A percentile compares a stretch with the other conserved stretches of the same genome.
Evolutionary conservation across 805 yeast genomes (phyloP).

Genomic region (Saccharomycopsis lassenensis): DNA sequence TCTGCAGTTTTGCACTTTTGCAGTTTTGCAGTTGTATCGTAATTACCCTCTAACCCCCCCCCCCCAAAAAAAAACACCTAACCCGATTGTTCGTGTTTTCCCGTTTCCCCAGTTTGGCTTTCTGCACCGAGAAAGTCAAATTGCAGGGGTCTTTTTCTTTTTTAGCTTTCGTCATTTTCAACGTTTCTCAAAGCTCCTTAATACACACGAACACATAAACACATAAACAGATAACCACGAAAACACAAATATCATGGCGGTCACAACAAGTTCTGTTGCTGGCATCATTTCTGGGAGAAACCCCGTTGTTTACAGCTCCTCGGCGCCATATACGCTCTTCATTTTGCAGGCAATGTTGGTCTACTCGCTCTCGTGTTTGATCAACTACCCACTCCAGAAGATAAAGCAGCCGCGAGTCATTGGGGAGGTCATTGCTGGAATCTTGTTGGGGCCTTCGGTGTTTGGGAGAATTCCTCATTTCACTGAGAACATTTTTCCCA

Average conservation of each 20-base stretch:
- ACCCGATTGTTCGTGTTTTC: too few species aligned
- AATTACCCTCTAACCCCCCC: too few species aligned
- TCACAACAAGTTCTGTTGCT: conserved; percentile 28
- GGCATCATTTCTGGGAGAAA: conserved; percentile 66
- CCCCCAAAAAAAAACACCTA: too few species aligned
- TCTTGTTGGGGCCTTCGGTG: conserved; percentile 64
- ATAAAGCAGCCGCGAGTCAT: conserved; percentile 72
- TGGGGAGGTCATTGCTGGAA: conserved; percentile 73
- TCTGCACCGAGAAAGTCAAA: too few species aligned
- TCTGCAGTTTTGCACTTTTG: too few species aligned
- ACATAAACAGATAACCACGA: too few species aligned
- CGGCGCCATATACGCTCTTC: conserved; percentile 57
- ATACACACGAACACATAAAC: too few species aligned
- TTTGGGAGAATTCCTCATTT: conserved; percentile 63
- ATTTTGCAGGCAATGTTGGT: conserved; percentile 60
- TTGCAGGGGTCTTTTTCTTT: too few species aligned
- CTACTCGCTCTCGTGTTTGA: conserved; percentile 43
- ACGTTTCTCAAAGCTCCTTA: too few species aligned
- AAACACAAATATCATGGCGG: conserved; percentile 6
- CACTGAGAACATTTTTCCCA: conserved; percentile 54
- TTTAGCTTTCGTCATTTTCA: too few species aligned
- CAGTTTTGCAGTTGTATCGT: too few species aligned
- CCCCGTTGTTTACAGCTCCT: conserved; percentile 48
- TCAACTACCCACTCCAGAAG: conserved; percentile 49
- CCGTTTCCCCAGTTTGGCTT: too few species aligned